Evolutionary conservation across 495 filamentous ascomycete species (phyloP).

Genomic region (Viridothelium virens): DNA sequence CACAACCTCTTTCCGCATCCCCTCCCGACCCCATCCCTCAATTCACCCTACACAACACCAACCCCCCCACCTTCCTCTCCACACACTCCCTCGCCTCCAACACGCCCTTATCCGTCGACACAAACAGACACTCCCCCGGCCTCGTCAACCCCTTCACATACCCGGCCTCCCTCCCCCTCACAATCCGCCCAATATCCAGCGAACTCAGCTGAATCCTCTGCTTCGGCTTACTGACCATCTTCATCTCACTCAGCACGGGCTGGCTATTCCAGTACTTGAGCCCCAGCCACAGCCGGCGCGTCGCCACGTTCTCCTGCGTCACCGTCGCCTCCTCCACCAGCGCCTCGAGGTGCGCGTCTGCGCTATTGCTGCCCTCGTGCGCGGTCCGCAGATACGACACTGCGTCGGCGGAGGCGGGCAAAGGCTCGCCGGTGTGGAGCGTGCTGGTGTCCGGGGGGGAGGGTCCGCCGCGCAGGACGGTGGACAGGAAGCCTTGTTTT

Average conservation of each 20-base stretch:
- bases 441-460: constrained; percentile 43
- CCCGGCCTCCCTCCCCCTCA: constrained; percentile 55
- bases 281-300: constrained; percentile 78
- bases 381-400: neutral
- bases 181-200: constrained; percentile 50
- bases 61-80: constrained; percentile 73
- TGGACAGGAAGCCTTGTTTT: constrained; percentile 69
- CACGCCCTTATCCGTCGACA: constrained; percentile 71
- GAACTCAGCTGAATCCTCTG: constrained; percentile 59
- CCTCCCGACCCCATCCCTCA: constrained; percentile 35
- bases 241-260: constrained; percentile 68
- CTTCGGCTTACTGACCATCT: constrained; percentile 68
- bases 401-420: neutral
- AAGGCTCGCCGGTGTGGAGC: neutral
- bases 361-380: neutral
- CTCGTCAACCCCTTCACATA: constrained; percentile 63
- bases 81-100: constrained; percentile 82
- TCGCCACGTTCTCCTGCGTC: constrained; percentile 70
- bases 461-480: constrained; percentile 69
- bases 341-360: constrained; percentile 11
- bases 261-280: constrained; percentile 88
- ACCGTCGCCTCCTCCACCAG: constrained; percentile 48
- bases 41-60: constrained; percentile 68
- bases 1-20: neutral
- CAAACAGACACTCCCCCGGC: constrained; percentile 76